Base-by-base conservation (phyloP, 2,329 filamentous ascomycete species). In the Nigrospora osmanthi region DNA sequence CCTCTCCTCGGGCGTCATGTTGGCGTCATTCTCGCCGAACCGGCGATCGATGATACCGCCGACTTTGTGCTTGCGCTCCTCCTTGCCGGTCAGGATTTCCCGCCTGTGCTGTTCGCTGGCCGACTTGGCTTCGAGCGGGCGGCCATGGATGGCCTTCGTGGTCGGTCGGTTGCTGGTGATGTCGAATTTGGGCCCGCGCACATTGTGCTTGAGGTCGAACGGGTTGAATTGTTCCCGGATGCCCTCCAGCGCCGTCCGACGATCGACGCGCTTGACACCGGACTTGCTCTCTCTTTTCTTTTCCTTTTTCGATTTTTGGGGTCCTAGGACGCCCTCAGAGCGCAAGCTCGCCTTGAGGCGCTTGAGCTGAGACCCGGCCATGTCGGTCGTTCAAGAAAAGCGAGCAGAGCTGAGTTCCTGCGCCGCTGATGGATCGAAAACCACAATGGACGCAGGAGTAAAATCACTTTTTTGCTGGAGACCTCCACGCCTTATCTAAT, bases 151-250 rank as follows among this genome's bases (percentile, higher is more conserved):
- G 40, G 76, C 76, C 51, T 76, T 80, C 23, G 73, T 67, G 12
- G 69, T 66, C 6, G 78, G 73, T 47, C 78, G 78, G 51, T 78
- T 80, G 43, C 76, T 90, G 0, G 87, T 89, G 38, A 90, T 84
- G 37, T 91, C 83, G 52, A 95, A 95, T 58, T 97, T 97, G 46
- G 82, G 82, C 0, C 83, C 86, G 48, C 85, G 78, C 1, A 83
- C 75, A 35, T 85, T 81, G 47, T 86, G 81, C 66, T 94, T 94
- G 62, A 95, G 80, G 61, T 98, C 40, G 66, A 98, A 98, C 0
- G 93, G 93, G 63, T 98, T 98, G 78, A 97, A 97, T 54, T 90
- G 85, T 59, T 97, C 90, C 60, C 93, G 85, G 62, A 98, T 96
- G 46, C 80, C 81, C 55, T 87, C 82, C 50, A 98, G 75, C 14